Evolutionary conservation across 176 grass and related monocot species (phyloP).

Genomic region (Eleusine indica): DNA sequence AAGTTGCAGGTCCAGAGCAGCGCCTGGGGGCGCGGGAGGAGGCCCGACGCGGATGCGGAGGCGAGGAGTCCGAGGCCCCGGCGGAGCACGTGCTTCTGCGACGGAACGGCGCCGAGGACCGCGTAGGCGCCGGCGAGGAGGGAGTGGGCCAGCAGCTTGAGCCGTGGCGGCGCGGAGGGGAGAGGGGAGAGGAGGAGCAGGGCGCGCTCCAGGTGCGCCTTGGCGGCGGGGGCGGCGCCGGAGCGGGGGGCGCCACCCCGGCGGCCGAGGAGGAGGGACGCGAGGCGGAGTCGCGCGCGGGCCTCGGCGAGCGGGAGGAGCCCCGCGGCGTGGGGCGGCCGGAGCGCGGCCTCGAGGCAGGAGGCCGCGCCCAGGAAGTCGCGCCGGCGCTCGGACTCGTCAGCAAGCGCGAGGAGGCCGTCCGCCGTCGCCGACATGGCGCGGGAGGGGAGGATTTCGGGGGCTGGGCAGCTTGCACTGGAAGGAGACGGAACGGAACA

Average conservation of each 20-base stretch:
- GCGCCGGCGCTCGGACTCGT: constrained; percentile 74
- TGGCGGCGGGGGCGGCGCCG: constrained; percentile 63
- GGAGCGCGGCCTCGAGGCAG: constrained; percentile 72
- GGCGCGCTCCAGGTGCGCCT: constrained; percentile 80
- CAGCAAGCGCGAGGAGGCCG: constrained; percentile 81
- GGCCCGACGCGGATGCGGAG: constrained; percentile 33
- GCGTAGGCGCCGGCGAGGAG: constrained; percentile 67
- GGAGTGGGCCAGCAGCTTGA: constrained; percentile 87
- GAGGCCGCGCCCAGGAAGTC: constrained; percentile 56
- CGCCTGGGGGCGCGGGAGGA: constrained; percentile 33
- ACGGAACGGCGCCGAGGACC: constrained; percentile 61
- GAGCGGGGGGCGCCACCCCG: constrained; percentile 39
- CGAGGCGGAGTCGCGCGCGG: constrained; percentile 77
- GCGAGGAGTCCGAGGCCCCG: constrained; percentile 66
- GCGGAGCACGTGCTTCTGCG: constrained; percentile 74
- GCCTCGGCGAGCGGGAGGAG: constrained; percentile 86
- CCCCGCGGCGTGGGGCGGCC: constrained; percentile 40
- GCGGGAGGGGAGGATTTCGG: background rate
- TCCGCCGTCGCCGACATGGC: constrained; percentile 49
- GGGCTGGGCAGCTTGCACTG: background rate
- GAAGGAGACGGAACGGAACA: background rate
- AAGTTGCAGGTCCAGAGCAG: constrained; percentile 87
- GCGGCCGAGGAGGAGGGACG: constrained; percentile 56
- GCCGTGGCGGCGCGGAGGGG: constrained; percentile 63
- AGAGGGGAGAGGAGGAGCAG: constrained; percentile 76